Conservation (phyloP, 2,329 filamentous ascomycete species). For the Monosporascus sp. region DNA sequence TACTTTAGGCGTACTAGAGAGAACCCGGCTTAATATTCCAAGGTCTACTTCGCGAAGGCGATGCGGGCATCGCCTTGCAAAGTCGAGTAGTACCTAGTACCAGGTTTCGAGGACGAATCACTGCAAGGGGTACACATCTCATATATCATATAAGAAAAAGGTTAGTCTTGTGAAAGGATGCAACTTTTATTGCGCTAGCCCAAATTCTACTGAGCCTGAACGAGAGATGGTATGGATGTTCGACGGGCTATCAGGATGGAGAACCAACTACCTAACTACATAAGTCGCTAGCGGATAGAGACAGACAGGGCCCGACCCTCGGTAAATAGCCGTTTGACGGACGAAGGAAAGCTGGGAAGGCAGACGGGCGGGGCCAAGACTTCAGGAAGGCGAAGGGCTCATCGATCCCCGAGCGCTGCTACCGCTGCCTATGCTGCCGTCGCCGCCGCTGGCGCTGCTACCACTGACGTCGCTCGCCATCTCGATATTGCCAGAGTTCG, state of each 20-base stretch:
- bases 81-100: no score
- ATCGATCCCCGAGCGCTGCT: slow-evolving; percentile 46
- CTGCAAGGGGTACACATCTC: neutral
- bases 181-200: slow-evolving; percentile 21
- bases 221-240: slow-evolving; percentile 5
- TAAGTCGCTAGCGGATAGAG: neutral
- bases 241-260: neutral
- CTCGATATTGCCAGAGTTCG: slow-evolving; percentile 21
- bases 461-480: slow-evolving; percentile 33
- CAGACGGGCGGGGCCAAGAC: neutral
- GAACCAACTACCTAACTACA: neutral
- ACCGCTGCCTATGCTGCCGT: slow-evolving; percentile 39
- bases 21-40: no score
- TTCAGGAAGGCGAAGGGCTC: slow-evolving; percentile 35
- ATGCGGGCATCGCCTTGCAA: no score
- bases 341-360: neutral
- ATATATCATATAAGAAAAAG: neutral
- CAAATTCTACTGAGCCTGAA: slow-evolving; percentile 11
- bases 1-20: no score
- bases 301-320: no score
- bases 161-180: slow-evolving; percentile 13
- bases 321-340: no score
- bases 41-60: no score
- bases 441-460: slow-evolving; percentile 35
- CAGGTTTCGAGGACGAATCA: no score